Evolutionary conservation across 164 flowering plant species (phyloP).

Genomic region (Umbellularia californica): DNA sequence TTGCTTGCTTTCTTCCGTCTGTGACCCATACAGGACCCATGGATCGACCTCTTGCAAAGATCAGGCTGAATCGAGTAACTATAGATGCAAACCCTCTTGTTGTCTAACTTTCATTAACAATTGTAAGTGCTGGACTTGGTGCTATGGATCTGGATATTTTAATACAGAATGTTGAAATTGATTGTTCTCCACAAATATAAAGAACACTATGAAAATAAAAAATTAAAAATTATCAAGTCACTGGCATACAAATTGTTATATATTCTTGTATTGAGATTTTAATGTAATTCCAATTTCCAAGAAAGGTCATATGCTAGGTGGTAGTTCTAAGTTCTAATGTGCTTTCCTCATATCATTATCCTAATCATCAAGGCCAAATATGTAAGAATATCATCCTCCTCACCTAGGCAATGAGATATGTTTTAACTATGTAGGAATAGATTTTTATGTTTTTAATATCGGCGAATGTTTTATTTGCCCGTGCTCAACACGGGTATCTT

Average conservation of each 20-base stretch:
- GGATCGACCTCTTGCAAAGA: constrained; percentile 56
- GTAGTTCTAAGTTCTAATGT: neutral
- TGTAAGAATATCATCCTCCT: too few relatives aligned
- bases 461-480: too few relatives aligned
- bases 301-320: neutral
- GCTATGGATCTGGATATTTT: neutral
- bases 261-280: neutral
- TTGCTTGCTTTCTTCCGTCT: neutral
- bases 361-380: neutral
- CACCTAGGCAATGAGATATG: too few relatives aligned
- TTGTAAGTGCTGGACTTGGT: neutral
- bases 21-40: constrained; percentile 47
- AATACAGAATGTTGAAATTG: neutral
- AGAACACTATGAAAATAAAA: neutral
- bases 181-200: neutral
- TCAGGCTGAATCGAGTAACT: constrained; percentile 87
- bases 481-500: too few relatives aligned
- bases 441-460: too few relatives aligned
- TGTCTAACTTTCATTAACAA: constrained; percentile 30
- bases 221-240: neutral
- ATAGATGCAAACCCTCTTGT: constrained; percentile 98
- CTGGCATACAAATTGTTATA: neutral
- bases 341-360: neutral
- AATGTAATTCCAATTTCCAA: too few relatives aligned
- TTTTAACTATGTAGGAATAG: too few relatives aligned